Evolutionary conservation across 2,329 filamentous ascomycete species (phyloP), one percentile per base, ranked within the genome.

Genomic region (Emergomyces pasteurianus): DNA sequence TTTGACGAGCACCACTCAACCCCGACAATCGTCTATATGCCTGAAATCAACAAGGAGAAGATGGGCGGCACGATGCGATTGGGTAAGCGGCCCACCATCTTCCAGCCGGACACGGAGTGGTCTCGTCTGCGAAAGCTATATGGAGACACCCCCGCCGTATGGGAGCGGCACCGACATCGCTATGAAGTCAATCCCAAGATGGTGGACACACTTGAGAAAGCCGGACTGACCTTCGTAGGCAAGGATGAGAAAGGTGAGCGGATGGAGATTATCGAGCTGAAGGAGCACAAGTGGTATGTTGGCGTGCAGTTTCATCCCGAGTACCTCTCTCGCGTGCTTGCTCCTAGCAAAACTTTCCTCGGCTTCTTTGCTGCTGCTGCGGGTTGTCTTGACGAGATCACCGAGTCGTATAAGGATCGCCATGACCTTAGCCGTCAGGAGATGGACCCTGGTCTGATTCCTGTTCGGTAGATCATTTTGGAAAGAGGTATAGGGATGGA

Each of bases 241-340:
- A 91, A 90, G 73, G 90, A 95, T 69, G 85, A 88, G 61, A 85
- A 81, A 63, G 89, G 87, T 52, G 83, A 87, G 67, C 83, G 90
- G 38, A 90, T 94, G 86, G 90, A 95, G 76, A 82, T 91, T 57
- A 77, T 95, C 42, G 90, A 95, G 75, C 77, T 95, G 63, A 86
- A 86, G 71, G 86, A 92, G 65, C 90, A 95, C 72, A 88, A 88
- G 0, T 95, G 84, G 80, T 95, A 86, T 67, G 89, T 95, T 21
- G 87, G 87, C 64, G 88, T 94, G 9, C 92, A 96, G 74, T 92
- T 88, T 74, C 91, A 96, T 73, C 90, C 92, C 1, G 91, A 96
- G 74, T 95, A 92, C 71, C 79, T 89, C 58, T 87, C 83, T 66
- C 82, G 87, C 58, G 90, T 94, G 2, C 77, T 95, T 63, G 79